Evolutionary conservation across 225 moss, liverwort and hornwort species (phyloP).

Genomic region (Physcomitrellopsis africana): DNA sequence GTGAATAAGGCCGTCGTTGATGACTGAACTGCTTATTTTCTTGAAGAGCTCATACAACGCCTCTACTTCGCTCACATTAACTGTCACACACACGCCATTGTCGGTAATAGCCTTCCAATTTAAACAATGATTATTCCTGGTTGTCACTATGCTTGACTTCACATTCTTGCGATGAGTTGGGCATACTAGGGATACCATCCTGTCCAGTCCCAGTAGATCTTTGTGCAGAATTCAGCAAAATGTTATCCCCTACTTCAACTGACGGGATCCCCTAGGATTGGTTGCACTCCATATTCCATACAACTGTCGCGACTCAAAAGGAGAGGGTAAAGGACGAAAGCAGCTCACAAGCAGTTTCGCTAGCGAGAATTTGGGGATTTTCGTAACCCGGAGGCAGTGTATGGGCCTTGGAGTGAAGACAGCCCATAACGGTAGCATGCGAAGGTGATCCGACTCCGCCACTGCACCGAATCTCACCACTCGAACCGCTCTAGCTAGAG

Average conservation of each 20-base stretch:
- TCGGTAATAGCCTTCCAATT: no score
- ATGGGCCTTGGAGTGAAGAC: constrained; percentile 63
- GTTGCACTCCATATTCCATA: neutral
- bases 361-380: constrained; percentile 63
- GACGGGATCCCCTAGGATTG: neutral
- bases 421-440: constrained; percentile 60
- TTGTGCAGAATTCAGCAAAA: no score
- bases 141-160: no score
- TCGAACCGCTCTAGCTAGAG: no score
- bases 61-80: constrained; percentile 86
- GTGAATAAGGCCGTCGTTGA: constrained; percentile 84
- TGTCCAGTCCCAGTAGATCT: no score
- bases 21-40: constrained; percentile 80
- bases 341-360: constrained; percentile 76
- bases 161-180: no score
- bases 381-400: constrained; percentile 79
- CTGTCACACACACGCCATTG: constrained; percentile 27
- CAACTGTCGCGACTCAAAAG: neutral
- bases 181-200: no score
- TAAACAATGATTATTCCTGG: neutral
- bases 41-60: constrained; percentile 85
- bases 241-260: neutral
- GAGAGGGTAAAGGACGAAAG: neutral
- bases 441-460: no score
- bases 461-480: no score